Base-by-base conservation (phyloP, 305 asterid genomes). In the Fraxinus greggii region DNA sequence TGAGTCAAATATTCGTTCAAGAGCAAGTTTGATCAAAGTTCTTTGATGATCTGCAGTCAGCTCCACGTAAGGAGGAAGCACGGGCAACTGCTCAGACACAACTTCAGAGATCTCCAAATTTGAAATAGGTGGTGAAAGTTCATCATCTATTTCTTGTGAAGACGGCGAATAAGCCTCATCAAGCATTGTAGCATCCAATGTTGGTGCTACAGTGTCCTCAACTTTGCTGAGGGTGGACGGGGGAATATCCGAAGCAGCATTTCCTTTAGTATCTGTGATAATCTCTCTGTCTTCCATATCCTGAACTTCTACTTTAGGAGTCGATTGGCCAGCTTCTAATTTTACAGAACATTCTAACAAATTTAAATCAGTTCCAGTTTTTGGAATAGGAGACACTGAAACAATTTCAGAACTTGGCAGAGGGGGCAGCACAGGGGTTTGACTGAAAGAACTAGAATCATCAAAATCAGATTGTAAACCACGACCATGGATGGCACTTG, bases 141-240 rank as follows among this genome's bases (percentile, higher is more conserved):
- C 90, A 70, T 90, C 90, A 65, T 90, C 97, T n/a, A 85, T 79
- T 88, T 97, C 98, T 84, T 89, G 88, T 15, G 92, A 93, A 80
- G 95, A 88, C 69, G 97, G 88, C 75, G 98, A 95, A 91, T 92
- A 92, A 45, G 90, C 90, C 80, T 91, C 97, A 88, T 86, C 95
- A 61, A 84, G 88, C 83, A 87, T 69, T 42, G 86, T 77, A 69
- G 80, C 81, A 83, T 88, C 89, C 23, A 86, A 67, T 81, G 84
- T 80, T 70, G 86, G 92, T 77, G 74, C 84, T 79, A 75, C 74
- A 67, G 75, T 61, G 23, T 90, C 94, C 85, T 91, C 93, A 78
- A 82, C 90, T 85, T 86, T 90, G 88, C 86, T 70, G 85, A 78
- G 76, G 81, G 90, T 80, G 75, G 88, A 78, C 38, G 87, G 81